Evolutionary conservation across 2,329 filamentous ascomycete species (phyloP).

Genomic region (Capronia epimyces): DNA sequence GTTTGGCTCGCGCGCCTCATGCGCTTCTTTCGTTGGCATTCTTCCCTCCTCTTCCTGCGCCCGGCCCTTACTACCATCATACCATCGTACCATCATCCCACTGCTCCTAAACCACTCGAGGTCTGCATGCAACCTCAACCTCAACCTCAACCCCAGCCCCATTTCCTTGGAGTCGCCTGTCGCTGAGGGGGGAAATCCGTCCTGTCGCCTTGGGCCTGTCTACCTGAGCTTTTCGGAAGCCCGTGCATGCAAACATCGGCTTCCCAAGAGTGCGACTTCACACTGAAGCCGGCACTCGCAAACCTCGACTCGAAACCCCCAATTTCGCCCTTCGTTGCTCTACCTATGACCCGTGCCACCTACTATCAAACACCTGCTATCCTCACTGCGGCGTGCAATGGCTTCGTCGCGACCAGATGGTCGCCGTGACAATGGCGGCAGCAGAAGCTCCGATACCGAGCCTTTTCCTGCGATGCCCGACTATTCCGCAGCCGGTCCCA

Average conservation of each 20-base stretch:
- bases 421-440: constrained; percentile 10
- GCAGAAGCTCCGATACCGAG: constrained; percentile 16
- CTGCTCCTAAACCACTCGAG: neutral
- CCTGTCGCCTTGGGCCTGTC: too few species aligned
- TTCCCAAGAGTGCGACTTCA: too few species aligned
- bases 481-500: constrained; percentile 10
- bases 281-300: too few species aligned
- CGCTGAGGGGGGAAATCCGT: too few species aligned
- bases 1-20: too few species aligned
- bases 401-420: constrained; percentile 14
- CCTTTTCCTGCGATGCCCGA: constrained; percentile 21
- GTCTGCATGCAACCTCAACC: too few species aligned
- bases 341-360: neutral
- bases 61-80: too few species aligned
- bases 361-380: neutral
- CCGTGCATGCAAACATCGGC: too few species aligned
- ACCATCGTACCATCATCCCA: neutral
- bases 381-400: constrained; percentile 6
- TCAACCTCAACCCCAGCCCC: too few species aligned
- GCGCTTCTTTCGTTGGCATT: too few species aligned
- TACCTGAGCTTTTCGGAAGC: too few species aligned
- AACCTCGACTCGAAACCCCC: neutral
- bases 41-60: neutral
- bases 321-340: neutral
- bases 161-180: too few species aligned